Evolutionary conservation across 148 eudicot species (phyloP), one percentile per base, ranked within the genome.

Genomic region (Rhododendron molle): DNA sequence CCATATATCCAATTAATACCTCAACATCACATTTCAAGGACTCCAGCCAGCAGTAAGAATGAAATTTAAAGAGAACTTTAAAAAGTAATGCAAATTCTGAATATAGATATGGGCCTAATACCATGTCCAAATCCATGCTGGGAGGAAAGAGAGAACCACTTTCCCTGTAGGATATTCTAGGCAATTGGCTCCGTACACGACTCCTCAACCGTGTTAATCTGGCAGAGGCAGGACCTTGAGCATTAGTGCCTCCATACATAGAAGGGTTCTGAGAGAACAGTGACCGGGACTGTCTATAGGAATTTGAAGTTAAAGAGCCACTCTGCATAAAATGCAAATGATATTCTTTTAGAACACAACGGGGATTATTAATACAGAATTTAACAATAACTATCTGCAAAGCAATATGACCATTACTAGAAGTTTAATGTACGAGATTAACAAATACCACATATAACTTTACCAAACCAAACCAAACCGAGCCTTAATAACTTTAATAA

Each of bases 121-220:
- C 99, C 99, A 88, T 90, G 81, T 97, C 98, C 81, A 94, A 43
- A 93, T 93, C 96, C 98, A 95, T 92, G 83, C 86, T 80, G 26
- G 94, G 87, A 86, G 96, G 96, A 86, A 95, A 93, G 46, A 89
- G 7, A 21, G 88, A 76, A 83, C 86, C 80, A 86, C 88, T 87
- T 72, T 65, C 85, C 71, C 91, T 71, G 77, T 87, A 81, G 78
- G 89, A 85, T 85, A 89, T 1, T 34, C 92, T 83, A 58, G 92
- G 89, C 83, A 93, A 81, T 84, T 82, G 90, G 78, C 92, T 89
- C 52, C 88, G 89, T 28, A 92, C 58, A 49, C 90, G 93, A 72
- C 84, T 86, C 89, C 99, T 94, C 81, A 86, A 84, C 78, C 98
- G 89, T 28, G 94, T 71, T 81, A 89, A 73, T 87, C 93, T 90